Evolutionary conservation across 129 eudicot species (phyloP), one percentile per base, ranked within the genome.

Genomic region (Saussurea involucrata): DNA sequence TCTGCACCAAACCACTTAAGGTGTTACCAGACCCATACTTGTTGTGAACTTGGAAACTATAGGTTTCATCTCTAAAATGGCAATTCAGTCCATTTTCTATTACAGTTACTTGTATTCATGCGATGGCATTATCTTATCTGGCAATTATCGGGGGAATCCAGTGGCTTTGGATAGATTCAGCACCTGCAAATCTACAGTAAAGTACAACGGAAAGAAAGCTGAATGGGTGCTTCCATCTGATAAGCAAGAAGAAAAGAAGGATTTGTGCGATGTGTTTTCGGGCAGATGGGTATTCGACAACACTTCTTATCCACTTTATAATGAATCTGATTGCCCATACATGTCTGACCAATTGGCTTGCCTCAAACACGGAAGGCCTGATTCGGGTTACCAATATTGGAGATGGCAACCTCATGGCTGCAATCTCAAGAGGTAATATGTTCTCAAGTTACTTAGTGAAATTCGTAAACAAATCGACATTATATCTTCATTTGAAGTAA

Each of bases 291-390:
- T 93, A 40, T 88, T 85, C 49, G 97, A 93, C 70, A 89, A 90
- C 67, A 33, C 65, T 27, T 90, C 97, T 4, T 81, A 89, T 81
- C 98, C 98, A 4, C 87, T 88, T 42, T 90, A 93, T 81, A 86
- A 72, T 8, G 97, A 91, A 72, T 87, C 93, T 6, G 79, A 81
- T 80, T 93, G 97, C 53, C 95, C 95, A 1, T 93, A 90, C 69
- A 93, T 93, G 98, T 93, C 97, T 22, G 98, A 93, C 78, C 97
- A 93, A 68, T 87, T 90, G 78, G 97, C 98, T 87, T 93, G 98
- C 71, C 97, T 86, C 80, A 93, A 89, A 81, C 98, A 93, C 73
- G 98, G 98, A 42, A 85, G 98, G 83, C 82, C 84, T 58, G 98
- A 93, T 84, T 83, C 80, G 73, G 88, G 68, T 3, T 90, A 93